These are phyloP conservation scores for Aegilops speltoides DNA, from an alignment of 176 grass and related monocot species.

Conservation along the genomic window DNA sequence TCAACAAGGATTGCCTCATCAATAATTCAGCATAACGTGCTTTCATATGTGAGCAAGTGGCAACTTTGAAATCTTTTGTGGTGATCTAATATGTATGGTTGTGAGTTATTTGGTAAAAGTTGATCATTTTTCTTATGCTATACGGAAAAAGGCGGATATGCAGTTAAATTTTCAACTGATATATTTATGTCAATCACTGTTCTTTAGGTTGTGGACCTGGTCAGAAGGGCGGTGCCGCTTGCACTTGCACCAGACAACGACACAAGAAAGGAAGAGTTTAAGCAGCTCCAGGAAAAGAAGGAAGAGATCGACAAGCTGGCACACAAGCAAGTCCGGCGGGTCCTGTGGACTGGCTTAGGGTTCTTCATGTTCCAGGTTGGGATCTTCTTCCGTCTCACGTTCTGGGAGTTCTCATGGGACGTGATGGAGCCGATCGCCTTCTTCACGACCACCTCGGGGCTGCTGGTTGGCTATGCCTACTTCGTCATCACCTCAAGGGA, in stretches of 20 bases:
- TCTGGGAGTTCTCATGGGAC: slow-evolving; percentile 75
- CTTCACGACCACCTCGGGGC: slow-evolving; percentile 47
- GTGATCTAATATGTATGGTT: not conserved
- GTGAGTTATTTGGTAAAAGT: not conserved
- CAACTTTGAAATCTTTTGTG: not conserved
- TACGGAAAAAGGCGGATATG: not conserved
- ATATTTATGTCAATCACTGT: not conserved
- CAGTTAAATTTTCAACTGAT: slow-evolving; percentile 8
- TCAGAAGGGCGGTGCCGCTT: slow-evolving; percentile 61
- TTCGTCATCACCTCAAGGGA: slow-evolving; percentile 72
- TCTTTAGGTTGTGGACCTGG: slow-evolving; percentile 58
- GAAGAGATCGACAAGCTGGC: slow-evolving; percentile 59
- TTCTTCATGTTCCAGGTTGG: slow-evolving; percentile 44
- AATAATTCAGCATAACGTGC: not conserved
- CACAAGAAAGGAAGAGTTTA: slow-evolving; percentile 43
- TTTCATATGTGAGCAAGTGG: not conserved
- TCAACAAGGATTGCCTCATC: not conserved
- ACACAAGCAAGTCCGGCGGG: slow-evolving; percentile 64
- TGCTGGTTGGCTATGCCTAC: slow-evolving; percentile 54
- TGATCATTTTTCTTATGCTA: not conserved
- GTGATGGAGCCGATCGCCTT: slow-evolving; percentile 67
- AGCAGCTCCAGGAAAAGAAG: slow-evolving; percentile 53
- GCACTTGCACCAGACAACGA: slow-evolving; percentile 35
- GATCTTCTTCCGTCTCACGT: slow-evolving; percentile 63
- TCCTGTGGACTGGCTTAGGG: slow-evolving; percentile 66